Evolutionary conservation across 177 flowering plant species (phyloP), one percentile per base, ranked within the genome.

Genomic region (Tripterygium wilfordii): DNA sequence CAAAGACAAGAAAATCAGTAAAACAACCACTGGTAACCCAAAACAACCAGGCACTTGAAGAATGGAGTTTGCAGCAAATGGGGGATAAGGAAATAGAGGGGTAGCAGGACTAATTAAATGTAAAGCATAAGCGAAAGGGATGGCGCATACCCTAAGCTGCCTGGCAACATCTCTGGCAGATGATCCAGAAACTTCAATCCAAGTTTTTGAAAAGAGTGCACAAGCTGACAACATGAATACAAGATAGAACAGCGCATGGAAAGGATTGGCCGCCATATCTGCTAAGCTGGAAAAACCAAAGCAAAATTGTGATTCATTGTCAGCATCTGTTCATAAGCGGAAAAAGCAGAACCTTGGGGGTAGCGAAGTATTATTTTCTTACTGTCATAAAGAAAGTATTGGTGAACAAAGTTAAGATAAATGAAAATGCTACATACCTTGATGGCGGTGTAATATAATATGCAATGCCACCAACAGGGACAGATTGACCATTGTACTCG

Each of bases 131-230:
- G 37, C 10, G 16, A 33, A 33, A 37, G n/a, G n/a, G 41, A 37
- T 2, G 36, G 18, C 9, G 21, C 30, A 46, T 76, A 77, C 91
- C 87, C 74, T 86, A 17, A 84, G 86, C 65, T 84, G 92, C 68
- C 76, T 82, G 17, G 92, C 92, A 23, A 87, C 89, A 66, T 81
- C 88, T 63, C 50, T 76, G 19, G 92, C 92, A 47, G 89, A 87
- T 18, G 89, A 85, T 45, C 95, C 95, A 51, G 95, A 85, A 48
- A 85, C 95, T 67, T 85, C 90, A 58, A 85, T 83, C 95, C 95
- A 85, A 21, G 95, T 85, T 54, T 83, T 85, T 13, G 95, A 83
- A 70, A 83, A 80, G 29, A 85, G 63, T 3, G 95, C 95, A 66
- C 95, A 85, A 10, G 95, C 87, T 14, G 85, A 64, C 42, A 87